Percentiles rank a stretch among this genome's conserved stretches.
These are phyloP conservation scores for Marvania coccoides DNA, from an alignment of 139 green algal species.

Conservation along the genomic window DNA sequence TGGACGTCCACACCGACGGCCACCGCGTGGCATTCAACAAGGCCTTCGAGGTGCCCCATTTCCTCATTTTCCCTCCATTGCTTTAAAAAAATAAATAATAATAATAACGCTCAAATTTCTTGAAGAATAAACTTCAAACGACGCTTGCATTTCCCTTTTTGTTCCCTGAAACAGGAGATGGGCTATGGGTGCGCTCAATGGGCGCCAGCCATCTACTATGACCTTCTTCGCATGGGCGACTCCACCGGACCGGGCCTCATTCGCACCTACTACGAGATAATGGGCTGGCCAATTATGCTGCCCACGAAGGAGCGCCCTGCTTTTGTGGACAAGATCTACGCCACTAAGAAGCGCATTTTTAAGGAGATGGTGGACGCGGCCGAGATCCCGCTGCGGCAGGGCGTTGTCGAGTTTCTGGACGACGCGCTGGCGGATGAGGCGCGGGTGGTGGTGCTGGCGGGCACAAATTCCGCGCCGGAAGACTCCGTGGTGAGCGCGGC, in stretches of 20 bases:
- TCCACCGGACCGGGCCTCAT: conserved; percentile 10
- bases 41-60: conserved; percentile 13
- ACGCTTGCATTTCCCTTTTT: background rate
- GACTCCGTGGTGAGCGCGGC: conserved; percentile 11
- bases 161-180: conserved; percentile 21
- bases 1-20: conserved; percentile 26
- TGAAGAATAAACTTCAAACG: too few species aligned
- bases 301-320: conserved; percentile 13
- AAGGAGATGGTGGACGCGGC: conserved; percentile 28
- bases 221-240: conserved; percentile 35
- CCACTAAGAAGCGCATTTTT: conserved; percentile 26
- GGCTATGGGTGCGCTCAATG: conserved; percentile 34
- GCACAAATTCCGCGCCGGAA: conserved; percentile 12
- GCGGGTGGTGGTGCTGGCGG: conserved; percentile 10
- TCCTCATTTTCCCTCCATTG: background rate
- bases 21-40: conserved; percentile 33
- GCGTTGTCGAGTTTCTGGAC: conserved; percentile 29
- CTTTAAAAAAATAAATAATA: background rate
- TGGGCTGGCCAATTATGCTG: conserved; percentile 40
- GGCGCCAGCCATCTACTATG: conserved; percentile 27
- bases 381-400: conserved; percentile 28
- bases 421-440: conserved; percentile 23
- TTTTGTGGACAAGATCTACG: conserved; percentile 37
- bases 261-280: conserved; percentile 4
- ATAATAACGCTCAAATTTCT: too few species aligned